Base-by-base conservation (phyloP, 805 yeast genomes). In the Lipomyces japonicus region DNA sequence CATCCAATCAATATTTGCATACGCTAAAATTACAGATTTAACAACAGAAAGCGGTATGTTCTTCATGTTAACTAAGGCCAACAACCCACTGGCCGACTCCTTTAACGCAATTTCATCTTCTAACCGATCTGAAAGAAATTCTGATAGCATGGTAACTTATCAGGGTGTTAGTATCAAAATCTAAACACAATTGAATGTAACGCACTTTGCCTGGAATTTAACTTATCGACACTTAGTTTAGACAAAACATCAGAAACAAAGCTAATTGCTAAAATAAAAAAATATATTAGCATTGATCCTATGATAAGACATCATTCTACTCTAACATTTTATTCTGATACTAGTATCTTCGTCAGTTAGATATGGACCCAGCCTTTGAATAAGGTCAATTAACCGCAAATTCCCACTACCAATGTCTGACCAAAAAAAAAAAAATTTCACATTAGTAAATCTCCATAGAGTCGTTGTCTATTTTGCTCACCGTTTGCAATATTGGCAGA, bases 91-190 rank as follows among this genome's bases (percentile, higher is more conserved):
- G 2, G 84, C 65, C 1, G 82, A 75, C 51, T 78, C 78, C 34
- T 69, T 69, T 26, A 80, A 61, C 38, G 84, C 74, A 2, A 72
- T 66, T 14, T 74, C 71, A 61, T 89, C 96, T 10, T 80, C 84
- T 21, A 87, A 65, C 57, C 91, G 84, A 16, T 81, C 79, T 14
- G 75, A 52, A 48, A 80, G 76, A 65, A 91, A 91, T 4, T 76
- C 57, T 3, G 58, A 39, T 10, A 71, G 58, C 34, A 69, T 73
- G 1, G 62, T 35, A 4, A 67, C 59, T 50, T 62, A 7, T 7
- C 36, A 12, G 14, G n/a, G 4, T 14, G 24, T 23, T 21, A 21
- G n/a, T 23, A 10, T 22, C 16, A n/a, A 3, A n/a, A 12, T 34
- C 16, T n/a, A 5, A 28, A n/a, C 32, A 16, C 19, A 10, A 16